Evolutionary conservation across 2,329 filamentous ascomycete genomes (phyloP), one percentile per base, ranked within the genome.

Genomic region (Xylariaceae sp.): DNA sequence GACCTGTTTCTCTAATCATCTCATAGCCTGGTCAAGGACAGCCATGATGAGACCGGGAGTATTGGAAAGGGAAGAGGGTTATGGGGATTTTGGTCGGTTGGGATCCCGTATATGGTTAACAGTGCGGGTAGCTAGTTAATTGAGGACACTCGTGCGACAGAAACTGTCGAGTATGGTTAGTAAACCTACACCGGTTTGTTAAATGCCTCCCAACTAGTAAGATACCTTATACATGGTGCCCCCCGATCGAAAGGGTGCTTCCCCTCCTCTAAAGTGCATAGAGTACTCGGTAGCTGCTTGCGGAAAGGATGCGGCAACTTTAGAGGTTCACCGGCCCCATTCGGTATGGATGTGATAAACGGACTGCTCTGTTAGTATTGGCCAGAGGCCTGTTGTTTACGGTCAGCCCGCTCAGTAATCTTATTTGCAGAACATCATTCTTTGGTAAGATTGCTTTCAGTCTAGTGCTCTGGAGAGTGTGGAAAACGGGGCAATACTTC

Each of bases 311-410:
- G n/a, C n/a, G n/a, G n/a, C n/a, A n/a, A 76, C 68, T 75, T 24
- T 74, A 71, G 26, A 73, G 78, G 44, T 70, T 72, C 10, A 50
- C 75, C 2, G 77, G 78, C 4, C 74, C 76, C 1, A 45, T 77
- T 7, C 53, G 77, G 77, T 2, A 65, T 79, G 15, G 67, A 73
- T 4, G 50, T 72, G 9, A 68, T 67, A 36, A 75, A 73, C 46
- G 64, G 64, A 7, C 58, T 78, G 36, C 64, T 76, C n/a, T 80
- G 77, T 77, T 78, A 73, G 68, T 73, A 73, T 58, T 81, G 79
- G 79, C 77, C 76, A 3, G 79, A 80, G 50, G 75, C 77, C 1
- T 75, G 81, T 60, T 72, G 71, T 9, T 81, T 78, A 60, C 73
- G 77, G 24, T 66, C 72, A 42, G 72, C 26, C 76, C 75, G 0